Evolutionary conservation across 495 filamentous ascomycete genomes (phyloP).

Genomic region (Aspergillus nidulans): DNA sequence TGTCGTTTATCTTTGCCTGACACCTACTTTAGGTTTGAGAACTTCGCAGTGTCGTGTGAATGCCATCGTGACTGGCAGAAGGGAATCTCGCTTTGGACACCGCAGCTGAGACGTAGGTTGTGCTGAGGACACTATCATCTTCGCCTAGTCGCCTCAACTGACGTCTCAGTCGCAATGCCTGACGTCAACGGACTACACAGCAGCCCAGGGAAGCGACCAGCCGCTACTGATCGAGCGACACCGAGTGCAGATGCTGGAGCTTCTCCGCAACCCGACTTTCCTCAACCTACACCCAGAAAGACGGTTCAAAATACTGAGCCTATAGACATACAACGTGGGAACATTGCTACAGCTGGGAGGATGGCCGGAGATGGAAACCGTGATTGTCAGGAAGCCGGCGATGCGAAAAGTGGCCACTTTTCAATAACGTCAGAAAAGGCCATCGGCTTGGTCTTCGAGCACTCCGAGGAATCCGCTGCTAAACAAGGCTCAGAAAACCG

Average conservation of each 20-base stretch:
- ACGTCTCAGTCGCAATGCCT: neutral
- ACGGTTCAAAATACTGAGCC: neutral
- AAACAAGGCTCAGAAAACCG: neutral
- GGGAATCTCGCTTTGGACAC: neutral
- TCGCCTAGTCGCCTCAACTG: neutral
- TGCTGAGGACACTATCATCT: neutral
- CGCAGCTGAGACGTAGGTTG: neutral
- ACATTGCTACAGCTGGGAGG: neutral
- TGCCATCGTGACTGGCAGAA: conserved; percentile 1
- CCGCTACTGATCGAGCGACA: neutral
- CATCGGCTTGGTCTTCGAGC: conserved; percentile 19
- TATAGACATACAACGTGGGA: conserved; percentile 1
- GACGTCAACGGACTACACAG: neutral
- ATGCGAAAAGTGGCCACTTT: conserved; percentile 15
- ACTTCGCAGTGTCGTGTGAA: neutral
- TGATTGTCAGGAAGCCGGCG: conserved; percentile 1
- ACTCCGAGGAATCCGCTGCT: conserved; percentile 4
- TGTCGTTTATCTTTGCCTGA: neutral
- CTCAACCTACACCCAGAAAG: neutral
- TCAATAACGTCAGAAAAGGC: conserved; percentile 17
- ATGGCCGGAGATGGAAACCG: neutral
- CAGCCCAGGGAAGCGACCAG: neutral
- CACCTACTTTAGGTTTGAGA: neutral
- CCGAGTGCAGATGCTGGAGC: neutral
- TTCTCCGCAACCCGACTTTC: neutral